Conservation (phyloP, 192 early-diverging fungal genomes). For the Rhizophlyctis rosea region DNA sequence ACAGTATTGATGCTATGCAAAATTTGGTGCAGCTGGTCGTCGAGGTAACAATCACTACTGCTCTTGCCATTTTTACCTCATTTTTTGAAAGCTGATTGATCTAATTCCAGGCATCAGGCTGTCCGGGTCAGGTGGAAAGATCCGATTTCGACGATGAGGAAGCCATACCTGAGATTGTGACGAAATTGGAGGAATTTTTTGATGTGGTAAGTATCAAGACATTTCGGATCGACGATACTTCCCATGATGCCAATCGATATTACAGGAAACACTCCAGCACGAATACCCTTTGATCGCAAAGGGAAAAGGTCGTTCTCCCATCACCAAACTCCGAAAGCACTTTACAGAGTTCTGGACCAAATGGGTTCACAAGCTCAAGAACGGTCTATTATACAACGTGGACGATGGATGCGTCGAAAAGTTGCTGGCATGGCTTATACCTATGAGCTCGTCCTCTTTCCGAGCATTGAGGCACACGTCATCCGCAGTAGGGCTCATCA, state of each 20-base stretch:
- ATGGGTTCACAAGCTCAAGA: conserved; percentile 27
- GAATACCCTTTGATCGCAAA: conserved; percentile 83
- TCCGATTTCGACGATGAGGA: conserved; percentile 53
- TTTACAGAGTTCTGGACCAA: conserved; percentile 65
- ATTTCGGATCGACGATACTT: background rate
- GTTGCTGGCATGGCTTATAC: conserved; percentile 37
- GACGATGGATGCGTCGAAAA: conserved; percentile 38
- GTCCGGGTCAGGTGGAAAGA: conserved; percentile 15
- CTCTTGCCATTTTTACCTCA: background rate
- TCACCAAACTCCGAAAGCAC: conserved; percentile 63
- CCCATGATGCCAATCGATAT: background rate
- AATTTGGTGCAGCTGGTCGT: conserved; percentile 76
- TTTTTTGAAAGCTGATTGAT: background rate
- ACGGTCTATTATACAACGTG: conserved; percentile 53
- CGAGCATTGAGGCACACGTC: conserved; percentile 91
- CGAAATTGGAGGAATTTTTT: conserved; percentile 56
- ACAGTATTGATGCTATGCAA: conserved; percentile 52
- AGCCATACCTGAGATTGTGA: conserved; percentile 48
- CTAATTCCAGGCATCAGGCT: conserved; percentile 11
- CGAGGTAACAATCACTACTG: conserved; percentile 42
- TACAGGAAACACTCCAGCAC: conserved; percentile 13
- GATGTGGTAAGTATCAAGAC: conserved; percentile 54
- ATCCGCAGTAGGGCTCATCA: conserved; percentile 63
- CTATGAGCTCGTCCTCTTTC: conserved; percentile 64
- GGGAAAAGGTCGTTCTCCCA: conserved; percentile 24